These are phyloP conservation scores for Centaurea solstitialis DNA, from an alignment of 129 eudicot genomes.

Conservation along the genomic window DNA sequence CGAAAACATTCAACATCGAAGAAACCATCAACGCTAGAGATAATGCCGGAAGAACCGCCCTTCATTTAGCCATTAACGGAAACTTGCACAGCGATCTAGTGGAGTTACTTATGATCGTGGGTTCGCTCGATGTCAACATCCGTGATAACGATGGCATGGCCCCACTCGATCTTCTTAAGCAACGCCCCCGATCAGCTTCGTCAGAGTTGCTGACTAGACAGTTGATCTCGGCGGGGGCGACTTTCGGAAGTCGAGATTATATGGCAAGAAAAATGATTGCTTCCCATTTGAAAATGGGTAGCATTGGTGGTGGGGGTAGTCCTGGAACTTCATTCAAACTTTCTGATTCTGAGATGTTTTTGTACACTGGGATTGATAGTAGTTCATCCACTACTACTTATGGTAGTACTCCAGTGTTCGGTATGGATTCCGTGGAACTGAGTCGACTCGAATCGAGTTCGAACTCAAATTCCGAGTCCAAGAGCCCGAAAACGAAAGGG, in stretches of 20 bases:
- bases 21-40: constrained; percentile 58
- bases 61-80: constrained; percentile 75
- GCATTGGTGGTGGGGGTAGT: constrained; percentile 52
- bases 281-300: constrained; percentile 70
- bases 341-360: constrained; percentile 70
- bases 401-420: constrained; percentile 33
- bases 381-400: constrained; percentile 26
- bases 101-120: constrained; percentile 67
- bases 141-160: constrained; percentile 67
- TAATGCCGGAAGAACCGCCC: constrained; percentile 77
- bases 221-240: constrained; percentile 84
- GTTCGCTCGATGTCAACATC: constrained; percentile 57
- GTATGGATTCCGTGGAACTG: constrained; percentile 23
- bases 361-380: constrained; percentile 53
- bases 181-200: constrained; percentile 74
- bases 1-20: constrained; percentile 44
- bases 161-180: constrained; percentile 76
- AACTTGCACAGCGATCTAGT: constrained; percentile 75
- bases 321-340: constrained; percentile 85
- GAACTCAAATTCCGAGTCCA: constrained; percentile 29
- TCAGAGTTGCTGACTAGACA: constrained; percentile 69
- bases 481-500: constrained; percentile 32
- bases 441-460: constrained; percentile 38
- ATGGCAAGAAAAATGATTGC: constrained; percentile 70
- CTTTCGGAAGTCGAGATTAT: constrained; percentile 60